Evolutionary conservation across 805 yeast species (phyloP), one percentile per base, ranked within the genome.

Genomic region (Citeromyces matritensis): DNA sequence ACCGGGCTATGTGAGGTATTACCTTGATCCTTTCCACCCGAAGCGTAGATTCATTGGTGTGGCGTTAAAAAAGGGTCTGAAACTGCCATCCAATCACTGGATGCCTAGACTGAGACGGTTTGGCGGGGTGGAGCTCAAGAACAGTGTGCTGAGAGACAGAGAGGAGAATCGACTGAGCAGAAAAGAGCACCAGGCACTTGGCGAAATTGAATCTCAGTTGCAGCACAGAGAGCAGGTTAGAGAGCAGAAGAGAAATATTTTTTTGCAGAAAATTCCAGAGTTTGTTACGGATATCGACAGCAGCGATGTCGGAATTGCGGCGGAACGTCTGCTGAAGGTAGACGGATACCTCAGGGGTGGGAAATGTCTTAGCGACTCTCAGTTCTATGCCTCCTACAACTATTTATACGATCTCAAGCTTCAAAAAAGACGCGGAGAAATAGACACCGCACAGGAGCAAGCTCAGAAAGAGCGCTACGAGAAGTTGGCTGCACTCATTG

Each of bases 21-120:
- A 91, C 55, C 58, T 77, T 37, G 95, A 91, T 59, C 97, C 98
- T 4, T 91, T 91, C 65, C 97, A 91, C 48, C 96, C 97, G 27
- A 71, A 73, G 50, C 73, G 96, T 49, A 79, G 75, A 48, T 83
- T 82, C 48, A 80, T 85, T 39, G 98, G 98, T 26, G 74, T 91
- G 25, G 85, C 94, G 1, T 63, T 91, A 32, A 58, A 57, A 25
- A 64, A 65, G 36, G 79, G 74, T 2, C 55, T 69, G 24, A 58
- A 61, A 37, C 65, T 88, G 24, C 98, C 98, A 27, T 73, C 83
- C 10, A 81, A 88, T 5, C 97, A 91, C 52, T 88, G 86, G 53
- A 78, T 64, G n/a, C 95, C 97, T 27, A 66, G 85, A 29, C 60
- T 69, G 6, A 73, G 98, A 58, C 68, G 97, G 51, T 74, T 88